Conservation (phyloP, 768 basidiomycete species). For the Podaxis sp. region DNA sequence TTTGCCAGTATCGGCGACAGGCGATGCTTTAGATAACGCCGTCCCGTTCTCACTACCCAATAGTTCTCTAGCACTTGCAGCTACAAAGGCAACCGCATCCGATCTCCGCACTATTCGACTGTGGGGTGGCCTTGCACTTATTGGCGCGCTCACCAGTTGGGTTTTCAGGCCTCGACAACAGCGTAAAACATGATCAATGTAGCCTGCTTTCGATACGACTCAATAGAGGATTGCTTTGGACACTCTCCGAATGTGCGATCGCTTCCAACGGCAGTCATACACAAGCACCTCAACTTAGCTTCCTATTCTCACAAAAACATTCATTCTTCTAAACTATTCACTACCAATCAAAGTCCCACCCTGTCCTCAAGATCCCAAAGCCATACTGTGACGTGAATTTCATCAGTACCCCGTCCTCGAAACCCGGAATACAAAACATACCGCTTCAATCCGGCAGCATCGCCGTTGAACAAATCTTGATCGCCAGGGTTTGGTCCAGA, state of each 20-base stretch:
- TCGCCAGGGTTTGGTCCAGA: conserved; percentile 58
- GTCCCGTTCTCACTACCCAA: background rate
- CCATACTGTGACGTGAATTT: background rate
- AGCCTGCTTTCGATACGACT: background rate
- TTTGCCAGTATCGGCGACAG: background rate
- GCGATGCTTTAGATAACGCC: background rate
- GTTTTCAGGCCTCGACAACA: background rate
- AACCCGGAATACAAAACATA: background rate
- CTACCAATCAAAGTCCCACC: background rate
- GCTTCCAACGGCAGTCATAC: background rate
- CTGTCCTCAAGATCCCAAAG: background rate
- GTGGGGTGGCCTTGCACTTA: background rate
- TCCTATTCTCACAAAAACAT: background rate
- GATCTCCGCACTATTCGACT: background rate
- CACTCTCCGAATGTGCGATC: background rate
- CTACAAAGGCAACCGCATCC: background rate
- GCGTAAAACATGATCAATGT: background rate
- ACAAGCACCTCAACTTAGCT: background rate
- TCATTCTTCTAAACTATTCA: background rate
- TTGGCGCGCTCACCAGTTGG: background rate
- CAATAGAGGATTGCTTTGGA: background rate
- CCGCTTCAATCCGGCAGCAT: conserved; percentile 13
- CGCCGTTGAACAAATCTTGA: conserved; percentile 56
- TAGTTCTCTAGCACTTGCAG: background rate
- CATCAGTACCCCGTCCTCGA: background rate